phyloP scores from a whole-genome alignment of 345 rosid species.

The Microthlaspi erraticum region DNA sequence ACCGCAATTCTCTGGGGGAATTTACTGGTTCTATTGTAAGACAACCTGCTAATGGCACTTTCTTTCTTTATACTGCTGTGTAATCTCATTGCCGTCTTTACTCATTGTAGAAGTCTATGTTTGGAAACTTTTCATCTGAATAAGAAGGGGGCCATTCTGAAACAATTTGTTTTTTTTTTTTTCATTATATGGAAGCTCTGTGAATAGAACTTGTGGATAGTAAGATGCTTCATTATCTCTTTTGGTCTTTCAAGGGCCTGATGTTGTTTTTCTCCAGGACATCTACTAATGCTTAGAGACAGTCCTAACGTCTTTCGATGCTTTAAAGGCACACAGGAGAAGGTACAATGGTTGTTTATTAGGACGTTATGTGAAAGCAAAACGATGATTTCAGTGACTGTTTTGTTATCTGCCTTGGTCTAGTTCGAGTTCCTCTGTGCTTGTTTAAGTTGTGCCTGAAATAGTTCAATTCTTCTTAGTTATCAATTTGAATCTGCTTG shows the following conservation, averaged over 20 bases:
- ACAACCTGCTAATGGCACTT: constrained; percentile 85
- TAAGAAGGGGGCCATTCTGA: constrained; percentile 38
- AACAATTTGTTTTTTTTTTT: not conserved
- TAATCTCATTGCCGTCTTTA: constrained; percentile 54
- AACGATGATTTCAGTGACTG: constrained; percentile 26
- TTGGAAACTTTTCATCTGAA: constrained; percentile 33
- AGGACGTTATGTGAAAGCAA: constrained; percentile 55
- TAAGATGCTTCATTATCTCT: constrained; percentile 28
- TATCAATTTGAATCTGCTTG: not conserved
- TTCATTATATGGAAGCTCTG: not conserved
- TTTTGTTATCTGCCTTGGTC: constrained; percentile 6
- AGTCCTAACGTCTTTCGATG: constrained; percentile 77
- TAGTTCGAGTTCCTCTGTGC: constrained; percentile 45
- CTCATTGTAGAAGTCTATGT: constrained; percentile 52
- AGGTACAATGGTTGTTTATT: constrained; percentile 95
- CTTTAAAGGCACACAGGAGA: constrained; percentile 89
- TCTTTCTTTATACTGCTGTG: constrained; percentile 51
- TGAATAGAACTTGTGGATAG: constrained; percentile 14
- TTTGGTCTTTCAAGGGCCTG: constrained; percentile 59
- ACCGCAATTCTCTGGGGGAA: constrained; percentile 74
- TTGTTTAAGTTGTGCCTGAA: constrained; percentile 11
- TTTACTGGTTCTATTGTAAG: constrained; percentile 98
- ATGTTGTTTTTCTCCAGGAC: constrained; percentile 93
- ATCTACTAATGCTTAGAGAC: constrained; percentile 78
- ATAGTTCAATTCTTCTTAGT: not conserved